These are phyloP conservation scores for Phialemonium atrogriseum DNA, from an alignment of 2,329 filamentous ascomycete species.

Conservation along the genomic window DNA sequence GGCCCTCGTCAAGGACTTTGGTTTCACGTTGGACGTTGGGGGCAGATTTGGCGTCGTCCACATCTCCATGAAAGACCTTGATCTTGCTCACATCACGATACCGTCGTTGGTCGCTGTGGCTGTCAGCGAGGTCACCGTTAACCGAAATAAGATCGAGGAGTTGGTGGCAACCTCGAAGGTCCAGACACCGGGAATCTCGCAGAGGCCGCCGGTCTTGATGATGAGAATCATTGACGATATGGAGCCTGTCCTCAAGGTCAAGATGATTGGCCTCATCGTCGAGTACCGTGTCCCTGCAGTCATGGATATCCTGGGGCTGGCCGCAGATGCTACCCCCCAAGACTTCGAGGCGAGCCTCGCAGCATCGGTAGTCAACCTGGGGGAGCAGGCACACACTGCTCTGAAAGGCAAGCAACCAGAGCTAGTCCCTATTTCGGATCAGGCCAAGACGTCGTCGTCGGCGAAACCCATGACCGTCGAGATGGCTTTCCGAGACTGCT, in stretches of 20 bases:
- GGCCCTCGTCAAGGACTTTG: constrained; percentile 54
- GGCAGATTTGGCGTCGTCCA: constrained; percentile 59
- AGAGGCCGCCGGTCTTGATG: constrained; percentile 58
- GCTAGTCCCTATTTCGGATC: too few relatives aligned
- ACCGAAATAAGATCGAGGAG: constrained; percentile 60
- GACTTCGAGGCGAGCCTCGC: constrained; percentile 70
- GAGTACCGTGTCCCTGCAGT: constrained; percentile 85
- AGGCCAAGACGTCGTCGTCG: constrained; percentile 10
- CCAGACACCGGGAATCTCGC: constrained; percentile 15
- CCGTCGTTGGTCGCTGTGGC: constrained; percentile 78
- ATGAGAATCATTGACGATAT: constrained; percentile 88
- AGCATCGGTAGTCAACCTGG: constrained; percentile 70
- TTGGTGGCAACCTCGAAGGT: constrained; percentile 50
- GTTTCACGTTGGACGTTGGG: constrained; percentile 55
- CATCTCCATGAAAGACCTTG: constrained; percentile 51
- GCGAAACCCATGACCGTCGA: constrained; percentile 56
- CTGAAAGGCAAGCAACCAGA: constrained; percentile 28
- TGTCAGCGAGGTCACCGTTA: constrained; percentile 52
- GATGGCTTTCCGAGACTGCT: constrained; percentile 70
- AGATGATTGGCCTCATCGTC: constrained; percentile 73
- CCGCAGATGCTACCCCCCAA: constrained; percentile 57
- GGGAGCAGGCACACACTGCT: constrained; percentile 50
- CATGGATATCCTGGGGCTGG: constrained; percentile 68
- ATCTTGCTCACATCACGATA: constrained; percentile 74
- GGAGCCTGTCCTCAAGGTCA: constrained; percentile 82